These are phyloP conservation scores for Colletotrichum liriopes DNA, from an alignment of 2,329 filamentous ascomycete genomes.

Conservation along the genomic window DNA sequence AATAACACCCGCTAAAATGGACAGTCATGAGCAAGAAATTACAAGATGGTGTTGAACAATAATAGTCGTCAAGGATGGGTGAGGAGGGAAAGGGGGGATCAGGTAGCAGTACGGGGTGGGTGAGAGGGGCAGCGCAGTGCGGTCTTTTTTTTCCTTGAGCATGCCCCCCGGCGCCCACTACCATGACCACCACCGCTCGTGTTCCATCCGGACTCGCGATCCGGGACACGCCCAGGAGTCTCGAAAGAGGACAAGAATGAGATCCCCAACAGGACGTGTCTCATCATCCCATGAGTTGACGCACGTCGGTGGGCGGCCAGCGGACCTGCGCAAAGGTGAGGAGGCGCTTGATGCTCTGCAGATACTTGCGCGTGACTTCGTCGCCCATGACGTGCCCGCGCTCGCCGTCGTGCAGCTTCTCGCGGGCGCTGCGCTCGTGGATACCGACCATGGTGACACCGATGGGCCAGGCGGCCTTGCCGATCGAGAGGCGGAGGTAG, in stretches of 20 bases:
- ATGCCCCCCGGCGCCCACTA: background rate
- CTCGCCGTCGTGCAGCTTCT: conserved; percentile 91
- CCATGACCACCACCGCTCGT: conserved; percentile 3
- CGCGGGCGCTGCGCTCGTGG: conserved; percentile 94
- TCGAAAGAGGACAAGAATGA: background rate
- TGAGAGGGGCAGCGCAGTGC: background rate
- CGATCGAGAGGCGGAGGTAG: conserved; percentile 92
- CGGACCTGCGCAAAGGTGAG: conserved; percentile 96
- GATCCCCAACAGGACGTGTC: background rate
- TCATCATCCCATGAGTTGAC: conserved; percentile 90
- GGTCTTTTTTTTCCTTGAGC: background rate
- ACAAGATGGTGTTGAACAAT: conserved; percentile 4
- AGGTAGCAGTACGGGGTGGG: background rate
- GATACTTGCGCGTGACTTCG: conserved; percentile 93
- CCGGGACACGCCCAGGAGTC: conserved; percentile 6
- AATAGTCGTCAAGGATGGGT: background rate
- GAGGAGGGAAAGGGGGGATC: background rate
- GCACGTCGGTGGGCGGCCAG: conserved; percentile 93
- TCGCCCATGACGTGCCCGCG: conserved; percentile 98
- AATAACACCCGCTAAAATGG: conserved; percentile 28
- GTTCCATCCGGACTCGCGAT: conserved; percentile 17
- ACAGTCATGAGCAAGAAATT: conserved; percentile 27
- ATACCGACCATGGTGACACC: conserved; percentile 99
- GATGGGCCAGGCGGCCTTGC: conserved; percentile 98
- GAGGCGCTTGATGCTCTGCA: conserved; percentile 98